Base-by-base conservation (phyloP, 805 yeast species). In the Sugiyamaella smithiae region DNA sequence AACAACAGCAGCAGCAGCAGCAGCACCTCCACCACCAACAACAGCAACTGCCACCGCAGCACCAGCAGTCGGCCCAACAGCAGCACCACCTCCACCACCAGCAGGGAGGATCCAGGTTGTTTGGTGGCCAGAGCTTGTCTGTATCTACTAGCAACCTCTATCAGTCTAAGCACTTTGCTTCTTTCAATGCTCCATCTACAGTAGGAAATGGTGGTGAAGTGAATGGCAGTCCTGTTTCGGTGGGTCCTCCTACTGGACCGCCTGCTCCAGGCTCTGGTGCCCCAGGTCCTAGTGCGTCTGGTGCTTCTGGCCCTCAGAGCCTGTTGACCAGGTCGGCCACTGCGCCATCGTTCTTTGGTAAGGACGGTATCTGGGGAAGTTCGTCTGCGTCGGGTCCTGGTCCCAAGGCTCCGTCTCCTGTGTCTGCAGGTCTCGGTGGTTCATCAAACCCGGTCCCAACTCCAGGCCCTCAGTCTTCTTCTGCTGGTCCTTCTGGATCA, bases 111-210 rank as follows among this genome's bases (percentile, higher is more conserved):
- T 35, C 38, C 38, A 35, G 16, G 38, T 20, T 35, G 38, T 35
- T 31, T 22, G 23, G 23, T 20, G 23, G 11, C 33, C 48, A 29
- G 14, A 26, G 14, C 14, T 23, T 41, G 8, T 35, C 38, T 14
- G 38, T 35, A 20, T 35, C 38, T 5, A 35, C 38, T 16, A 16
- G 22, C 37, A 42, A 20, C 16, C 24, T 23, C 28, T 35, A 14
- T 11, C 46, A 41, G 43, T 49, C 40, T 6, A 45, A 45, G 37
- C 45, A 46, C 41, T 46, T 46, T 32, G 47, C 50, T 9, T 23
- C 46, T 16, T 14, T 26, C 33, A 14, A n/a, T 11, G 12, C 43
- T 2, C 32, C 43, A 19, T n/a, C 43, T 8, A n/a, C 43, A 42
- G 37, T 6, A 6, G 14, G 14, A 8, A 14, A 7, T 6, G 37